Conservation (phyloP, 176 grass and related monocot genomes). For the Secale cereale region DNA sequence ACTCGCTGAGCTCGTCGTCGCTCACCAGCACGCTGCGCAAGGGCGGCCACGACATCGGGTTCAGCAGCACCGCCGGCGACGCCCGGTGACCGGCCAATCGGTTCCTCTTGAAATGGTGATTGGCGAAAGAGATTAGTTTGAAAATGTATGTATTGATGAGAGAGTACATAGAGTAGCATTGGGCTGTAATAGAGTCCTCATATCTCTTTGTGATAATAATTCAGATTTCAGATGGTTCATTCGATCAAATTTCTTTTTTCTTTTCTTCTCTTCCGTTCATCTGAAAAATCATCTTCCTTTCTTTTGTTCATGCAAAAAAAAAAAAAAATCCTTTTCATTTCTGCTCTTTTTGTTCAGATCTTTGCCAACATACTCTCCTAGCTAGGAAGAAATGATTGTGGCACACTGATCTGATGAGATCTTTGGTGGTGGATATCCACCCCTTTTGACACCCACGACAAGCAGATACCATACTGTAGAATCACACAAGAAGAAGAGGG, state of each 20-base stretch:
- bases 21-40: slow-evolving; percentile 58
- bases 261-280: not conserved
- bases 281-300: no score
- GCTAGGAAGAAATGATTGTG: not conserved
- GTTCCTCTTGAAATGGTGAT: not conserved
- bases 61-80: slow-evolving; percentile 31
- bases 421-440: slow-evolving; percentile 3
- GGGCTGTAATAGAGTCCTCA: not conserved
- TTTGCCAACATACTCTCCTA: not conserved
- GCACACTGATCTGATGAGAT: not conserved
- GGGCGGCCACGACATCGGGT: slow-evolving; percentile 47
- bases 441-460: not conserved
- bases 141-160: slow-evolving; percentile 46
- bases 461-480: not conserved
- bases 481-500: not conserved
- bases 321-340: no score
- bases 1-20: slow-evolving; percentile 60
- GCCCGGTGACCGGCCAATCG: not conserved
- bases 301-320: no score
- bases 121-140: not conserved
- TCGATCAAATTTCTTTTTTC: not conserved
- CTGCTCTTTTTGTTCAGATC: not conserved
- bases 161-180: slow-evolving; percentile 59
- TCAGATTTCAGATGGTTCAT: slow-evolving; percentile 31
- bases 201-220: slow-evolving; percentile 24